Base-by-base conservation (phyloP, 2,329 filamentous ascomycete genomes). In the Ophiocordyceps australis region DNA sequence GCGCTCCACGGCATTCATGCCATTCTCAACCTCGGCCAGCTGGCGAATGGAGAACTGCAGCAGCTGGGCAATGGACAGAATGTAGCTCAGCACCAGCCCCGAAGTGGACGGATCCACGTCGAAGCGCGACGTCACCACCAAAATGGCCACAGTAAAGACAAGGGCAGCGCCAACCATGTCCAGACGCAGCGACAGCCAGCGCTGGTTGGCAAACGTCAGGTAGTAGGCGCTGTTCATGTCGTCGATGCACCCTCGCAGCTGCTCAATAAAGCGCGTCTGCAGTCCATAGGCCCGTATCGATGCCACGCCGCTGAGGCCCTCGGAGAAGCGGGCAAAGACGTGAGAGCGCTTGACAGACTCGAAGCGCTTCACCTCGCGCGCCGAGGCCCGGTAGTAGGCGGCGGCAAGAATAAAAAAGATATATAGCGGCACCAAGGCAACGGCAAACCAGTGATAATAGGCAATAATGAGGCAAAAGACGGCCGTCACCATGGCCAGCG, bases 1-100 rank as follows among this genome's bases (percentile, higher is more conserved):
- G 25, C 89, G 75, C 52, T 95, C 86, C 0, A 91, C 89, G 0
- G 85, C 75, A 47, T 94, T 95, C 86, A 95, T 95, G 43, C 85
- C 82, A 52, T 94, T 95, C 50, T 95, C 86, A 7, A 95, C 82
- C 49, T 94, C 86, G 15, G 86, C 86, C 7, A 94, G 62, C 50
- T 95, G 86, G 12, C 89, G 71, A 12, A 95, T 81, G 1, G 82
- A 86, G 49, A 94, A 94, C 45, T 94, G 86, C 35, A 95, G 75
- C 77, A 94, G 83, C 48, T 91, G 81, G 12, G 92, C 83, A 41
- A 94, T 92, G 10, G 76, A 68, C 12, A 98, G 63, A 42, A 95
- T 92, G 49, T 95, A 95, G 24, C 79, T 89, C 14, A 98, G 62
- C 0, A 95, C 83, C 20, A 95, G 58, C 13, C 89, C 89, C 23